Base-by-base conservation (phyloP, 139 green algal genomes). In the Coccomyxa sp. region DNA sequence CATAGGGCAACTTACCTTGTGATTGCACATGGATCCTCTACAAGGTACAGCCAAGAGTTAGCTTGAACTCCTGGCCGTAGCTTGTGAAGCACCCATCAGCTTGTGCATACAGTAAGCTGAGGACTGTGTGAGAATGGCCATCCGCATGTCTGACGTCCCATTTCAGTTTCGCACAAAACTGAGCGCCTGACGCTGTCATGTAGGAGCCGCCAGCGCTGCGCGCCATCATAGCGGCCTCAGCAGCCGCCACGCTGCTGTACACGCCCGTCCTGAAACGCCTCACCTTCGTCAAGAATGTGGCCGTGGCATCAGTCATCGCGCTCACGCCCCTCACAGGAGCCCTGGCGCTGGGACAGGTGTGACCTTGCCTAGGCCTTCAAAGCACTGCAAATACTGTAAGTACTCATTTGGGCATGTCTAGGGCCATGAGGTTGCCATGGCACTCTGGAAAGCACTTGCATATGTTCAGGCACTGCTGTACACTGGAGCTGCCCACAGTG, bases 221-320 rank as follows among this genome's bases (percentile, higher is more conserved):
- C 36, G 41, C 70, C 36, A 85, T 92, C 27, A 79, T 92, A 27
- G 89, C 88, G 0, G 55, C 81, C 36, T 88, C 80, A 39, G 87
- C 87, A 3, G 86, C 77, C 29, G 76, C 74, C 7, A 92, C 87
- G 18, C 39, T 92, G 74, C 78, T 89, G n/a, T 93, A 91, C 82
- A 91, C 90, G 9, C 90, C 88, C 9, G 39, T 94, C 22, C 83
- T 95, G 44, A 95, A 95, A 76, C 64, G 75, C 37, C 33, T 91
- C 22, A 86, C 87, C 2, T 58, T 81, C 2, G 50, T 92, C 64
- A 95, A 95, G 80, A 95, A 93, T 73, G 78, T 83, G 18, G 73
- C 81, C 9, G 90, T 95, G 14, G 90, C 90, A 0, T 80, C 75
- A 18, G 83, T 91, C 31, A 92, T 93, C 12, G 88, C 89, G 0